phyloP scores from a whole-genome alignment of 345 rosid genomes.

The Hypericum perforatum region DNA sequence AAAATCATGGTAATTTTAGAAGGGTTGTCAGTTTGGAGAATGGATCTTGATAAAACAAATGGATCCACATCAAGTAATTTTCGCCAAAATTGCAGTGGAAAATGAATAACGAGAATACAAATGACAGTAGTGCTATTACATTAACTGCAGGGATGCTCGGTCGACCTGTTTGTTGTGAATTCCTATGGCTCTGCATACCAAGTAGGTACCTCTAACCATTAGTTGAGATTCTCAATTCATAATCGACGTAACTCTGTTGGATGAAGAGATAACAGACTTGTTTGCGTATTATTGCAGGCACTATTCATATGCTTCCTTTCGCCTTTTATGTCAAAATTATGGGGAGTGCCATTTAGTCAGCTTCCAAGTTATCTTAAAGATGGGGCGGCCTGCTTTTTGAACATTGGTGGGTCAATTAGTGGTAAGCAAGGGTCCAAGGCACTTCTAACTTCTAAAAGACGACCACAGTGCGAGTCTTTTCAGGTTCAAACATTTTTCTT shows the following conservation, averaged over 20 bases:
- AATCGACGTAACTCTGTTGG: too few relatives aligned
- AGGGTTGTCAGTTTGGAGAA: too few relatives aligned
- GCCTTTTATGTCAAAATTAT: conserved; percentile 84
- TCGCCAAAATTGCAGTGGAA: too few relatives aligned
- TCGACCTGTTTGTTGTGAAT: conserved; percentile 84
- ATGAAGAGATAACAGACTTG: background rate
- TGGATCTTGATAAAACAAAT: too few relatives aligned
- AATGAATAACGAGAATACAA: background rate
- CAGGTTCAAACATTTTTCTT: too few relatives aligned
- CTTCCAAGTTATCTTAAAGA: conserved; percentile 80
- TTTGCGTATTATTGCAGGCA: conserved; percentile 41
- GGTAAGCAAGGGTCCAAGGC: conserved; percentile 34
- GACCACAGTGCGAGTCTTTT: too few relatives aligned
- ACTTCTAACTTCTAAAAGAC: too few relatives aligned
- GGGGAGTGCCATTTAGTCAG: conserved; percentile 88
- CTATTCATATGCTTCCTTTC: conserved; percentile 67
- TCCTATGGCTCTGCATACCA: conserved; percentile 87
- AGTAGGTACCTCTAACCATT: conserved; percentile 32
- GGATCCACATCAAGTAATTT: too few relatives aligned
- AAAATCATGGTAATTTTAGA: too few relatives aligned
- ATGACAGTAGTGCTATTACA: conserved; percentile 13
- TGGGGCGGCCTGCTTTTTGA: conserved; percentile 86
- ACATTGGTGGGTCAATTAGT: conserved; percentile 46
- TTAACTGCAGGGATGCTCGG: conserved; percentile 62
- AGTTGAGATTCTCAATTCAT: conserved; percentile 1